Percentiles rank a stretch among this genome's conserved stretches.
phyloP scores from a whole-genome alignment of 805 yeast species.

The Tetrapisispora fleetii region DNA sequence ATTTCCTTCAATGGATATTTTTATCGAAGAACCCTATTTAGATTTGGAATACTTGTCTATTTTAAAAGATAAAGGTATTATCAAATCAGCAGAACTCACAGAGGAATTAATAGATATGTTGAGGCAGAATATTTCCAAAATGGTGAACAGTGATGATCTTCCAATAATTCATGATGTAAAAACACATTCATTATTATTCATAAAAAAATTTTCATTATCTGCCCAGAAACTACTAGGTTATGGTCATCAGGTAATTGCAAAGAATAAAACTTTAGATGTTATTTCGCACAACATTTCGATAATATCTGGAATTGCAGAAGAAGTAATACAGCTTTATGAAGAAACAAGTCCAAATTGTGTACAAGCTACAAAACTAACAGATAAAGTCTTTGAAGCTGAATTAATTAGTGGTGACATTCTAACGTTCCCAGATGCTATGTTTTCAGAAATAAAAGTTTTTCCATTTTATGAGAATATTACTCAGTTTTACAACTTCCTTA shows the following conservation, averaged over 20 bases:
- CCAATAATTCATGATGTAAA: conserved; percentile 9
- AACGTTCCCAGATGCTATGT: conserved; percentile 17
- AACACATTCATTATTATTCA: conserved; percentile 30
- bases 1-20: conserved; percentile 44
- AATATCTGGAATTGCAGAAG: conserved; percentile 32
- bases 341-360: conserved; percentile 50
- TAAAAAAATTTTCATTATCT: conserved; percentile 58
- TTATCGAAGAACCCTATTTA: conserved; percentile 49
- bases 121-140: conserved; percentile 10
- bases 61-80: conserved; percentile 10
- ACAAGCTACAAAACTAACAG: conserved; percentile 17
- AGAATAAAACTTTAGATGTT: conserved; percentile 35
- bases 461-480: conserved; percentile 32
- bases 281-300: not conserved
- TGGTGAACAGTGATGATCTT: conserved; percentile 5
- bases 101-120: conserved; percentile 17
- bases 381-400: conserved; percentile 44
- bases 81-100: conserved; percentile 7
- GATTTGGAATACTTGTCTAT: conserved; percentile 15
- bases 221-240: conserved; percentile 53
- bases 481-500: conserved; percentile 45
- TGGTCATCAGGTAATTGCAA: conserved; percentile 45
- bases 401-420: conserved; percentile 62
- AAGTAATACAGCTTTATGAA: conserved; percentile 38
- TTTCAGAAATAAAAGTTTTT: conserved; percentile 13